A percentile compares a stretch with the other conserved stretches of the same genome.
These are phyloP conservation scores for Centaurea solstitialis DNA, from an alignment of 129 eudicot genomes.

Conservation along the genomic window DNA sequence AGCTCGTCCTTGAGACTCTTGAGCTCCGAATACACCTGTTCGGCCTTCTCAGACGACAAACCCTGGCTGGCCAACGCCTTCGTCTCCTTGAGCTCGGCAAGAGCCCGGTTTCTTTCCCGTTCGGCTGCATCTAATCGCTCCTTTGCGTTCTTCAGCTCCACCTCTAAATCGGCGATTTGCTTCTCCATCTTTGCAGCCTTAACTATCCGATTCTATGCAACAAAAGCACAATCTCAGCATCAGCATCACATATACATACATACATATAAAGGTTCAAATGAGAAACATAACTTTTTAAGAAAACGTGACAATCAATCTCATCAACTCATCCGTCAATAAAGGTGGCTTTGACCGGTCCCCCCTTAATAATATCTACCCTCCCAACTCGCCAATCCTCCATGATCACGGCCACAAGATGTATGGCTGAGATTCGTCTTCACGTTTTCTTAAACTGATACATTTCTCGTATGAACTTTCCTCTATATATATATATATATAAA, in stretches of 20 bases:
- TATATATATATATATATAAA: not conserved
- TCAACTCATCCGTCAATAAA: too few relatives aligned
- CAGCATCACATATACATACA: not conserved
- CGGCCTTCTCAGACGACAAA: constrained; percentile 32
- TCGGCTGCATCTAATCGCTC: constrained; percentile 30
- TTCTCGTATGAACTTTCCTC: too few relatives aligned
- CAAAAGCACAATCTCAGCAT: constrained; percentile 3
- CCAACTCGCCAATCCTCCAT: too few relatives aligned
- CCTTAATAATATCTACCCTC: too few relatives aligned
- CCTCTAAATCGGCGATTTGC: constrained; percentile 42
- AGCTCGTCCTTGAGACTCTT: constrained; percentile 39
- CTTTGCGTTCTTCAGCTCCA: constrained; percentile 50
- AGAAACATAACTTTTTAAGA: too few relatives aligned
- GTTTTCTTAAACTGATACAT: too few relatives aligned
- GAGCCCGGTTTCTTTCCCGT: constrained; percentile 36
- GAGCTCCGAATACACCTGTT: constrained; percentile 39
- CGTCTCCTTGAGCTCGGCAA: constrained; percentile 35
- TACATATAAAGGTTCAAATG: not conserved
- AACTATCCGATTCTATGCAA: constrained; percentile 41
- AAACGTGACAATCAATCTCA: too few relatives aligned
- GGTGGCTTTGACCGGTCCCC: too few relatives aligned
- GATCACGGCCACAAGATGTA: too few relatives aligned
- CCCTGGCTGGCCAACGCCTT: constrained; percentile 26
- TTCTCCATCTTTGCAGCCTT: constrained; percentile 49
- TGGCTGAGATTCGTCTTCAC: too few relatives aligned